Conservation (phyloP, 2,329 filamentous ascomycete genomes). For the Botrytis hyacinthi region DNA sequence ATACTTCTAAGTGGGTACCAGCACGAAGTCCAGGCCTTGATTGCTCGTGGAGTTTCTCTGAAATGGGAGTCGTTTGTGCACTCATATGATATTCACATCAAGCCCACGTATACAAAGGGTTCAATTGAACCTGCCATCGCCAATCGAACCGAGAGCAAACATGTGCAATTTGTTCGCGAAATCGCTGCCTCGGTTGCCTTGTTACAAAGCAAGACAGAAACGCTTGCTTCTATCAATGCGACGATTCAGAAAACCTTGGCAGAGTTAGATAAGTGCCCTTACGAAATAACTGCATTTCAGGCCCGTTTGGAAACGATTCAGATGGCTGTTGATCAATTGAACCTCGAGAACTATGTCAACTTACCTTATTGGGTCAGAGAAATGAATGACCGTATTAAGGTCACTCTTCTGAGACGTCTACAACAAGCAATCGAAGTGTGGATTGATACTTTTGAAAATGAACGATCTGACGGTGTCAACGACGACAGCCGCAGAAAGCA, state of each 20-base stretch:
- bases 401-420: constrained; percentile 76
- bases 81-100: constrained; percentile 87
- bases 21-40: constrained; percentile 81
- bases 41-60: constrained; percentile 83
- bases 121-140: constrained; percentile 56
- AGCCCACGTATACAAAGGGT: constrained; percentile 58
- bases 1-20: constrained; percentile 87
- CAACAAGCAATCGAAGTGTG: constrained; percentile 80
- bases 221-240: constrained; percentile 75
- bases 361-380: constrained; percentile 84
- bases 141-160: constrained; percentile 76
- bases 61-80: constrained; percentile 99
- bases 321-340: constrained; percentile 90
- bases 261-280: constrained; percentile 81
- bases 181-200: constrained; percentile 85
- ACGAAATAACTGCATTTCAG: constrained; percentile 76
- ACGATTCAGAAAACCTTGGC: constrained; percentile 76
- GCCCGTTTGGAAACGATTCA: constrained; percentile 82
- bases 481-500: constrained; percentile 55
- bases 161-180: constrained; percentile 93
- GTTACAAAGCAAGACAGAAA: constrained; percentile 82
- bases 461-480: constrained; percentile 41
- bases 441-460: constrained; percentile 80
- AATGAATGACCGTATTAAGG: constrained; percentile 82
- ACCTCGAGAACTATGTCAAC: constrained; percentile 94